phyloP scores from a whole-genome alignment of 2,329 filamentous ascomycete genomes.

The Niveomyces coronatus region DNA sequence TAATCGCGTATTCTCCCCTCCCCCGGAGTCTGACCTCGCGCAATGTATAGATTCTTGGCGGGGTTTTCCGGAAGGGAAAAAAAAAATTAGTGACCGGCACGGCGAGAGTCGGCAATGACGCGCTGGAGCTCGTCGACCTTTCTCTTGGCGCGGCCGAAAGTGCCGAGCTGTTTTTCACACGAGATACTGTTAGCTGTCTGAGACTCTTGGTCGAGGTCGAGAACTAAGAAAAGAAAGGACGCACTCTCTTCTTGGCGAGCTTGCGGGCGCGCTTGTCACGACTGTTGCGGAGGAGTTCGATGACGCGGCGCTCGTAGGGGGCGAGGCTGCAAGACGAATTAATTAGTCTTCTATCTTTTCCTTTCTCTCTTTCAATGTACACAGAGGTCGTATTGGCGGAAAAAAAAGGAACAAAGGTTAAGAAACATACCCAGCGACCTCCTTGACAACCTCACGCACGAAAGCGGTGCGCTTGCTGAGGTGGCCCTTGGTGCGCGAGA shows the following conservation, averaged over 20 bases:
- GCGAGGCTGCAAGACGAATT: constrained; percentile 51
- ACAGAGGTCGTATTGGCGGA: too few species aligned
- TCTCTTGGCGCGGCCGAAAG: constrained; percentile 95
- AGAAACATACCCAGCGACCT: constrained; percentile 77
- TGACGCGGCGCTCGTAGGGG: constrained; percentile 95
- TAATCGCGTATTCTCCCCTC: too few species aligned
- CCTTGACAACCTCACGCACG: constrained; percentile 94
- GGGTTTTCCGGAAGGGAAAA: not conserved
- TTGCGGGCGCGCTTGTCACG: constrained; percentile 99
- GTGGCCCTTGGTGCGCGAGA: constrained; percentile 86
- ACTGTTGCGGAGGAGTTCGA: constrained; percentile 97
- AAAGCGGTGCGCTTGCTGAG: constrained; percentile 95
- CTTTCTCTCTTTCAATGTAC: too few species aligned
- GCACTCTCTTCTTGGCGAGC: constrained; percentile 97
- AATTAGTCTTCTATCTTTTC: constrained; percentile 18
- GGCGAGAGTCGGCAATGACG: constrained; percentile 93
- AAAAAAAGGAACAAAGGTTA: not conserved
- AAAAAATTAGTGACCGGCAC: constrained; percentile 44
- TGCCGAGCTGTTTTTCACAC: constrained; percentile 93
- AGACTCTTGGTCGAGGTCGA: not conserved
- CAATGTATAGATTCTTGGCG: too few species aligned
- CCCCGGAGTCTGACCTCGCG: too few species aligned
- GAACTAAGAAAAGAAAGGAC: constrained; percentile 24
- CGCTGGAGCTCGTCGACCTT: constrained; percentile 99
- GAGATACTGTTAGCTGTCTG: constrained; percentile 15